Evolutionary conservation across 2,329 filamentous ascomycete species (phyloP).

Genomic region (Fusarium equiseti): DNA sequence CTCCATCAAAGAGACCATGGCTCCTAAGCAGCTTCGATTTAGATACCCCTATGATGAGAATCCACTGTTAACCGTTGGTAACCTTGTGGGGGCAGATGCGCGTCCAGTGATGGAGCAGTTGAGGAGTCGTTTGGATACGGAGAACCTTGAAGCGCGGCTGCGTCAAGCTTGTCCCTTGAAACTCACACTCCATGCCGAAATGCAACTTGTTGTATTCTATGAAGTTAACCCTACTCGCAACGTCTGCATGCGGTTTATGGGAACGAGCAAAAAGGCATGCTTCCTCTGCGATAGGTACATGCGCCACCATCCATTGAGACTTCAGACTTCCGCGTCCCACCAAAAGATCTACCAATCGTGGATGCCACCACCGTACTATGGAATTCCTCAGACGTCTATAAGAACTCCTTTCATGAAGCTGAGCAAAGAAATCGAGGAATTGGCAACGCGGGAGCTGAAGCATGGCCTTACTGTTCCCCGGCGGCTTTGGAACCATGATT

Average conservation of each 20-base stretch:
- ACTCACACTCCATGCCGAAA: conserved; percentile 50
- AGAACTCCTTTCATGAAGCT: neutral
- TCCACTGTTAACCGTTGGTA: neutral
- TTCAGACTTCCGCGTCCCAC: conserved; percentile 48
- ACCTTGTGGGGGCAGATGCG: neutral
- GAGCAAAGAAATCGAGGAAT: neutral
- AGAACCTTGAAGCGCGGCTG: conserved; percentile 22
- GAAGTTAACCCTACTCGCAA: conserved; percentile 39
- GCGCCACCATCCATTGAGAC: conserved; percentile 39
- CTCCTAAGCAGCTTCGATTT: neutral
- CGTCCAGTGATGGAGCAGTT: conserved; percentile 23
- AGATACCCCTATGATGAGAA: neutral
- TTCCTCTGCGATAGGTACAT: conserved; percentile 49
- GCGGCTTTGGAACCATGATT: neutral
- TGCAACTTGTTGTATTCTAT: conserved; percentile 51
- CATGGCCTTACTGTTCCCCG: neutral
- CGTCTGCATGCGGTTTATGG: conserved; percentile 46
- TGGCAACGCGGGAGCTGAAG: neutral
- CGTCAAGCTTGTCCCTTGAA: conserved; percentile 35
- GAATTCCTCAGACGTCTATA: no score
- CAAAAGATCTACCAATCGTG: conserved; percentile 52
- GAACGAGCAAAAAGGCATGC: conserved; percentile 52
- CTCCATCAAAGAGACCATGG: neutral
- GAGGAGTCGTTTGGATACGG: neutral
- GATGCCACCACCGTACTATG: conserved; percentile 41